Percentiles rank a stretch among this genome's conserved stretches.
Evolutionary conservation across 805 yeast genomes (phyloP).

Genomic region (Osmozyma mogii): DNA sequence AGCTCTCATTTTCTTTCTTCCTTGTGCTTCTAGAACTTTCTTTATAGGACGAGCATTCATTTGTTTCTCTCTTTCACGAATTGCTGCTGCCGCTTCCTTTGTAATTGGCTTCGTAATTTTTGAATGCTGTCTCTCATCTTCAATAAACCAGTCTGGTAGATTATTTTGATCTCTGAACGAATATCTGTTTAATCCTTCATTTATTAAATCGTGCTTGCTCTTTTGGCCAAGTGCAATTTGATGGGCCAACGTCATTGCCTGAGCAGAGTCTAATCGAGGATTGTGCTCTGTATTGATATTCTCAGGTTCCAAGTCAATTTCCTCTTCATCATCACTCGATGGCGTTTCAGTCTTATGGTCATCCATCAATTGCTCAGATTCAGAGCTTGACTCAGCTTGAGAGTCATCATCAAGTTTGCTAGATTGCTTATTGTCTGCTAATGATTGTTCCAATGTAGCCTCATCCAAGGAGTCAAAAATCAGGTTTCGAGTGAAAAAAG

Average conservation of each 20-base stretch:
- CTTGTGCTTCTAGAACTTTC: conserved; percentile 97
- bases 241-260: conserved; percentile 97
- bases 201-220: conserved; percentile 76
- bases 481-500: not conserved
- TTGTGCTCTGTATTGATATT: too few relatives aligned
- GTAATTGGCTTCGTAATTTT: conserved; percentile 88
- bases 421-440: too few relatives aligned
- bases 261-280: conserved; percentile 81
- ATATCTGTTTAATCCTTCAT: conserved; percentile 87
- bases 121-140: conserved; percentile 83
- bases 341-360: too few relatives aligned
- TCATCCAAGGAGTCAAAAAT: not conserved
- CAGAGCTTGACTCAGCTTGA: too few relatives aligned
- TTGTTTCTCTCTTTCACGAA: conserved; percentile 39
- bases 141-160: conserved; percentile 94
- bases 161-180: conserved; percentile 88
- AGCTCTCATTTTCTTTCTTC: conserved; percentile 93
- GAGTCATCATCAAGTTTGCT: too few relatives aligned
- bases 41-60: conserved; percentile 96
- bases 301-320: conserved; percentile 25
- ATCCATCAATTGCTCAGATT: too few relatives aligned
- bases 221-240: conserved; percentile 86
- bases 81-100: conserved; percentile 58
- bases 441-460: too few relatives aligned
- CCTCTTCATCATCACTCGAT: conserved; percentile 52